Conservation (phyloP, 2,329 filamentous ascomycete genomes). For the Venturiaceae sp. region DNA sequence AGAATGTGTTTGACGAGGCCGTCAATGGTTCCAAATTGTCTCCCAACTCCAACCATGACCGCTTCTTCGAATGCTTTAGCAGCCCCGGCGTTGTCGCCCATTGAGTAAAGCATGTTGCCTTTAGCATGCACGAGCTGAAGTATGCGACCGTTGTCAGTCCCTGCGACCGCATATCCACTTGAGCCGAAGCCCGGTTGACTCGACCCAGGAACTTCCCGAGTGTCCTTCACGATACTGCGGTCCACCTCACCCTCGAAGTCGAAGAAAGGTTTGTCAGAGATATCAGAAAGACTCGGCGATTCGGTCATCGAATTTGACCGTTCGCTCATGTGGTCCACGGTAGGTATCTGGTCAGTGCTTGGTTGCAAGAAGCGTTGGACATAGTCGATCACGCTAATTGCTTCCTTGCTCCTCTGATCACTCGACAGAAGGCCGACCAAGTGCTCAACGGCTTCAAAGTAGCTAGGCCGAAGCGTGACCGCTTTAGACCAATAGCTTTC, state of each 20-base stretch:
- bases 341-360: conserved; percentile 36
- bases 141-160: conserved; percentile 82
- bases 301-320: conserved; percentile 48
- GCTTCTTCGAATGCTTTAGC: conserved; percentile 91
- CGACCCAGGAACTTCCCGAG: conserved; percentile 28
- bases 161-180: conserved; percentile 77
- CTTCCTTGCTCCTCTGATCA: conserved; percentile 71
- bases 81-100: conserved; percentile 72
- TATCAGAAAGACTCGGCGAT: conserved; percentile 43
- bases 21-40: conserved; percentile 59
- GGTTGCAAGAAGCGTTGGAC: conserved; percentile 64
- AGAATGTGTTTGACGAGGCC: conserved; percentile 73
- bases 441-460: conserved; percentile 93
- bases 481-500: conserved; percentile 77
- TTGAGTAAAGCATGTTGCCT: conserved; percentile 92
- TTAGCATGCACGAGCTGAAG: conserved; percentile 93
- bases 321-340: conserved; percentile 48
- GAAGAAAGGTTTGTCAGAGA: conserved; percentile 46
- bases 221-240: conserved; percentile 25
- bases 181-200: conserved; percentile 54
- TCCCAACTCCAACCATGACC: conserved; percentile 76
- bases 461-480: conserved; percentile 73
- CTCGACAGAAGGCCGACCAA: conserved; percentile 79
- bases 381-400: conserved; percentile 76
- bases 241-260: conserved; percentile 43